Conservation (phyloP, 169 alveolate genomes). For the Cyclospora cayetanensis region DNA sequence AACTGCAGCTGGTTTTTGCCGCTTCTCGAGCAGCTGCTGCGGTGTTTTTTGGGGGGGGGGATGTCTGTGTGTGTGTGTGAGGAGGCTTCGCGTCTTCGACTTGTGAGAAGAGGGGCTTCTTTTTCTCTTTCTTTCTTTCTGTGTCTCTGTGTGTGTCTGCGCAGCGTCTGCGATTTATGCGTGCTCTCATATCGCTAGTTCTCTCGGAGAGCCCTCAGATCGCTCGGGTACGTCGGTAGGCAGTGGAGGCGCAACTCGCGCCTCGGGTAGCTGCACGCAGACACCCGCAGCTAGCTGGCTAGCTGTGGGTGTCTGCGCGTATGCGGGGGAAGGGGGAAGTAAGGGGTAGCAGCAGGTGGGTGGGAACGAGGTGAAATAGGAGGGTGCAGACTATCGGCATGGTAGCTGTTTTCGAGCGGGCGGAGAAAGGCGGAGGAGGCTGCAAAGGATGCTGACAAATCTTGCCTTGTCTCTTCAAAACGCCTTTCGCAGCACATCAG, state of each 20-base stretch:
- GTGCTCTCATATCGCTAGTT: conserved; percentile 14
- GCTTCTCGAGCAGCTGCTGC: too few relatives aligned
- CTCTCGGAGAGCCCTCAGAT: conserved; percentile 43
- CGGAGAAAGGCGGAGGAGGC: background rate
- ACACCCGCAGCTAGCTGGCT: background rate
- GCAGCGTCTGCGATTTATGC: conserved; percentile 43
- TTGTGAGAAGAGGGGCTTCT: too few relatives aligned
- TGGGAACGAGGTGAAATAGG: background rate
- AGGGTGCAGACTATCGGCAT: background rate
- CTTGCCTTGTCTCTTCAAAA: background rate
- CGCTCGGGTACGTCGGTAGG: background rate
- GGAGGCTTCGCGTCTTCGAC: too few relatives aligned
- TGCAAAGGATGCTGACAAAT: background rate
- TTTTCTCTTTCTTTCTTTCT: background rate
- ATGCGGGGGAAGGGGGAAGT: background rate
- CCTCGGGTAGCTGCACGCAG: background rate
- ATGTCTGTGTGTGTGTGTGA: too few relatives aligned
- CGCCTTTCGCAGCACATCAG: background rate
- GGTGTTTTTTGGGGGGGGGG: too few relatives aligned
- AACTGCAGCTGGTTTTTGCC: too few relatives aligned
- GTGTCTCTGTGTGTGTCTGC: background rate
- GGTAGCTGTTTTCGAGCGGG: background rate
- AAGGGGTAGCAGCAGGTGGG: background rate
- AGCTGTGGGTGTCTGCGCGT: background rate
- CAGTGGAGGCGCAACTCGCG: background rate